A percentile compares a stretch with the other conserved stretches of the same genome.
phyloP scores from a whole-genome alignment of 176 grass and related monocot species.

The Chloris gayana region DNA sequence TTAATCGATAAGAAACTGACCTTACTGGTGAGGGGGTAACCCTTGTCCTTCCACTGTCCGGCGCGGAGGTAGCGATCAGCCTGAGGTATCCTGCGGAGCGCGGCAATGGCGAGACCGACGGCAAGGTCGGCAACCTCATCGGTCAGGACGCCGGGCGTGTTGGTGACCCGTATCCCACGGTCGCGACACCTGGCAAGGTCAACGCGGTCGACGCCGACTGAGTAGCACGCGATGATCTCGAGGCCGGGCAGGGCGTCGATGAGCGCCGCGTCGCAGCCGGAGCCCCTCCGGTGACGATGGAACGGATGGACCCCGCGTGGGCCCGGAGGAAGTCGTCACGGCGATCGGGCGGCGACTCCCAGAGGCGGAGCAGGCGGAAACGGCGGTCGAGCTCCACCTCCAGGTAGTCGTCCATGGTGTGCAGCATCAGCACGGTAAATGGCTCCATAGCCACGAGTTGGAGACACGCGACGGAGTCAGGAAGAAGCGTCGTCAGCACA shows the following conservation, averaged over 20 bases:
- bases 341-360: slow-evolving; percentile 43
- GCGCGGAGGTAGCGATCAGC: slow-evolving; percentile 70
- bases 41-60: slow-evolving; percentile 46
- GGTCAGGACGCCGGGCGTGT: slow-evolving; percentile 92
- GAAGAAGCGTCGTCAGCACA: too few species aligned
- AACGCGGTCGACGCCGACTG: slow-evolving; percentile 80
- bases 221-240: slow-evolving; percentile 83
- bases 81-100: slow-evolving; percentile 56
- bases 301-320: slow-evolving; percentile 61
- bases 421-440: slow-evolving; percentile 56
- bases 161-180: slow-evolving; percentile 78
- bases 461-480: too few species aligned
- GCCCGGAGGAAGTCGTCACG: slow-evolving; percentile 58
- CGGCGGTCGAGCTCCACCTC: slow-evolving; percentile 60
- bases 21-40: slow-evolving; percentile 60
- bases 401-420: slow-evolving; percentile 58
- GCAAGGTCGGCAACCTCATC: slow-evolving; percentile 94
- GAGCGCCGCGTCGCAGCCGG: slow-evolving; percentile 49
- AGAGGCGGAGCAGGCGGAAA: slow-evolving; percentile 67
- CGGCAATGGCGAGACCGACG: slow-evolving; percentile 69
- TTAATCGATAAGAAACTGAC: slow-evolving; percentile 38
- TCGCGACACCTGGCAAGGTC: slow-evolving; percentile 72
- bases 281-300: slow-evolving; percentile 41
- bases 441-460: neutral
- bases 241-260: slow-evolving; percentile 73